Percentiles rank a stretch among this genome's conserved stretches.
Evolutionary conservation across 345 rosid species (phyloP).

Genomic region (Brassica rapa): DNA sequence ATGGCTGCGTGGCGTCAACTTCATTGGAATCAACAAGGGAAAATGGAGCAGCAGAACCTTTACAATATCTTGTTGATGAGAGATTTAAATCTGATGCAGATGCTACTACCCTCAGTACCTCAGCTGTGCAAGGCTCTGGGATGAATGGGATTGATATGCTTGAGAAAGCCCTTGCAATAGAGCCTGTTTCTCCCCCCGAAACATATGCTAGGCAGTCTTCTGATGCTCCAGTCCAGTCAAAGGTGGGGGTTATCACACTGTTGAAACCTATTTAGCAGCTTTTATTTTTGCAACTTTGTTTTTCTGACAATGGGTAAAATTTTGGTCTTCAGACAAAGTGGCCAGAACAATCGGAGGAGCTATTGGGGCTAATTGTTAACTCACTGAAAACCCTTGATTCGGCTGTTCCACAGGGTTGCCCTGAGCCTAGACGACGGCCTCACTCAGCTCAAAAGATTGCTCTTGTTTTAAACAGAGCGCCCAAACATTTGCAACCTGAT

Average conservation of each 20-base stretch:
- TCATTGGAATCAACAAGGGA: slow-evolving; percentile 57
- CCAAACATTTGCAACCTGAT: slow-evolving; percentile 86
- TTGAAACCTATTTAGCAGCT: neutral
- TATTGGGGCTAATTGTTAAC: slow-evolving; percentile 90
- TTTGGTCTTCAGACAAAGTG: slow-evolving; percentile 77
- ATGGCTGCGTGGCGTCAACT: slow-evolving; percentile 29
- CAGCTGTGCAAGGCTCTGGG: slow-evolving; percentile 80
- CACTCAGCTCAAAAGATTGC: slow-evolving; percentile 93
- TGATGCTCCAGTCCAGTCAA: slow-evolving; percentile 66
- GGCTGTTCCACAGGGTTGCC: slow-evolving; percentile 93
- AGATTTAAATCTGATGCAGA: slow-evolving; percentile 76
- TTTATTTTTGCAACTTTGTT: neutral
- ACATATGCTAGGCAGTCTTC: slow-evolving; percentile 59
- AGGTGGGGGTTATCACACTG: slow-evolving; percentile 50
- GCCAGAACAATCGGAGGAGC: slow-evolving; percentile 99
- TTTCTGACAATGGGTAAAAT: slow-evolving; percentile 26
- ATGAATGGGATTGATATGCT: slow-evolving; percentile 49
- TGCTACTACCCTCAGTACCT: slow-evolving; percentile 55
- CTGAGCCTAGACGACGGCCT: slow-evolving; percentile 92
- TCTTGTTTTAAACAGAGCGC: slow-evolving; percentile 93
- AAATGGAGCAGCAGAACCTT: slow-evolving; percentile 57
- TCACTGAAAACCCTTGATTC: slow-evolving; percentile 94
- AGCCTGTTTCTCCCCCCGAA: slow-evolving; percentile 62
- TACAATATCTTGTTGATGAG: slow-evolving; percentile 60
- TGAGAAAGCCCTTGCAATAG: slow-evolving; percentile 59